Evolutionary conservation across 768 basidiomycete genomes (phyloP), one percentile per base, ranked within the genome.

Genomic region (Suillus discolor): DNA sequence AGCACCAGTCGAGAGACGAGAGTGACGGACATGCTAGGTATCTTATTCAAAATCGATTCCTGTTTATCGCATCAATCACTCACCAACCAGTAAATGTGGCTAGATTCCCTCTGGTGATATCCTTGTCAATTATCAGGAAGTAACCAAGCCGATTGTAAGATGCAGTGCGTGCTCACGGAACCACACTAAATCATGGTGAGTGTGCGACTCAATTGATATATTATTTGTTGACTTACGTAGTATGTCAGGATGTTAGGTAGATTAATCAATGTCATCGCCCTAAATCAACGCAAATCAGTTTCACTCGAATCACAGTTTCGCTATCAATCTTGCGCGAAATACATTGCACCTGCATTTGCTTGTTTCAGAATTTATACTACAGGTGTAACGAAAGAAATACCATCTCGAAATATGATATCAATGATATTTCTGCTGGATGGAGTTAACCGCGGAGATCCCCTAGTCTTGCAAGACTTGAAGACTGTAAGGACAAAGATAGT

Each of bases 1-100:
- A 87, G 80, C 79, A 86, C 83, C 3, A 87, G 78, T 16, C 85
- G 84, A 15, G 84, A 85, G 76, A 85, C 81, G 80, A 86, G 79
- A 1, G 80, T 81, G 7, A 85, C 78, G 6, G 85, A 83, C 16
- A 85, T 75, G 67, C 85, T 85, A 44, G 12, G 38, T 38, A 2
- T 20, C 20, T 34, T n/a, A 13, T 34, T 20, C 31, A 55, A 12
- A 34, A 55, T 55, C 31, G 53, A 55, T n/a, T 11, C 3, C 11
- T 31, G 53, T 55, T 34, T 6, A 34, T 55, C 2, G 6, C 20
- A 34, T 9, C 18, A 13, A 34, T n/a, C 54, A 20, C 81, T 44
- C 51, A 84, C 85, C 78, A 75, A 80, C 81, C 83, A 15, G 86
- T 81, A 65, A 84, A 80, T 0, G 82, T 83, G 11, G 85, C 84